Evolutionary conservation across 371 early-diverging fungal genomes (phyloP), one percentile per base, ranked within the genome.

Genomic region (Rhizopus delemar): DNA sequence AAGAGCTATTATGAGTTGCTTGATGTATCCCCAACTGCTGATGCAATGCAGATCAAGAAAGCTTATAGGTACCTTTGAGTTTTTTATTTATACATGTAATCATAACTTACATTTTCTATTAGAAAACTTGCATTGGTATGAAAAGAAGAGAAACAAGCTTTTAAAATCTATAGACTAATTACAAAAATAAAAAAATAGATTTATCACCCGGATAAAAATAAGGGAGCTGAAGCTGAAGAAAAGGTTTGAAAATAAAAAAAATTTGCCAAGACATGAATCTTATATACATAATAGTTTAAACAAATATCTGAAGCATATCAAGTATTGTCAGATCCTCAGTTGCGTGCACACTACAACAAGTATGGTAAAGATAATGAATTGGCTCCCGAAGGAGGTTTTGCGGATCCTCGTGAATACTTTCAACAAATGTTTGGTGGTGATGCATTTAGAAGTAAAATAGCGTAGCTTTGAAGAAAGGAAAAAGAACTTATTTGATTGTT

Each of bases 171-270:
- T 28, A 5, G 22, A 46, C 16, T 9, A 48, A 8, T 45, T 16
- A 15, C 70, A 43, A 41, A 46, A 15, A 38, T 15, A 36, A 39
- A 49, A 49, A 16, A 46, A 48, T 69, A 80, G 78, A 91, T 93
- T 75, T 96, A 88, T 76, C 99, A 99, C 80, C 99, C 94, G 12
- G 98, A 98, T 82, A 96, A 98, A 77, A 94, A 94, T 73, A 82
- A 86, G n/a, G 86, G 83, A 50, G 80, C 90, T 6, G 86, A 89
- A 35, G 96, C 96, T 45, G 95, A 94, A 66, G 93, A 93, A 62
- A 93, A 88, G 82, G 89, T 89, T 22, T 22, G 22, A 22, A 82
- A 16, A 8, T 22, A 9, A 45, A 16, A 43, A 34, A 48, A 32
- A 22, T 50, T n/a, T 50, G 15, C 45, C 32, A n/a, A 39, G 49